These are phyloP conservation scores for Sporothrix humicola DNA, from an alignment of 2,329 filamentous ascomycete genomes.

Conservation along the genomic window DNA sequence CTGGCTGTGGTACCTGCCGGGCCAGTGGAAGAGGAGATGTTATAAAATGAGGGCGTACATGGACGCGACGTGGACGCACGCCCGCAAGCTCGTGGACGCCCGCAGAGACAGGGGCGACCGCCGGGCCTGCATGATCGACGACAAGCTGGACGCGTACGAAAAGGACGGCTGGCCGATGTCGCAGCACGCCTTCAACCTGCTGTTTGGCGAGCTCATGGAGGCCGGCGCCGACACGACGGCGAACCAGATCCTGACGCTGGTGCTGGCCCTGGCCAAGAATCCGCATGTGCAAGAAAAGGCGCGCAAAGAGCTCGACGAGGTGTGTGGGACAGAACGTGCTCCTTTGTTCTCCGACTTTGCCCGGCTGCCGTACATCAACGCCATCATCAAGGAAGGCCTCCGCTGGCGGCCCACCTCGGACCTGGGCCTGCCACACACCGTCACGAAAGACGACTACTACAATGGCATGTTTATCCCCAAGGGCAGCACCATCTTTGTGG, in stretches of 20 bases:
- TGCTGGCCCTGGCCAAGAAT: not conserved
- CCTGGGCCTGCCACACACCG: not conserved
- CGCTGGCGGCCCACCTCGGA: not conserved
- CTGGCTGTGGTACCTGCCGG: not conserved
- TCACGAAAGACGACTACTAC: constrained; percentile 3
- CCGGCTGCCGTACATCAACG: not conserved
- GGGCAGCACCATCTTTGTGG: not conserved
- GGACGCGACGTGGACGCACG: not conserved
- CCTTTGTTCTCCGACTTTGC: not conserved
- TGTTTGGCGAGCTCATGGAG: not conserved
- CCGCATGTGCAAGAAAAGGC: no score
- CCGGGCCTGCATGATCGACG: not conserved
- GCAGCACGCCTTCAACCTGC: not conserved
- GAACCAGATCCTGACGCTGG: not conserved
- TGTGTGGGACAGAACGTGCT: not conserved
- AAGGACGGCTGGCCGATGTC: not conserved
- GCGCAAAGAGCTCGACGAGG: not conserved
- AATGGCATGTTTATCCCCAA: constrained; percentile 12
- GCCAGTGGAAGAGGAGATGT: not conserved
- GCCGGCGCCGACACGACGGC: not conserved
- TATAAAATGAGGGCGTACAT: not conserved
- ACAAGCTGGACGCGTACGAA: not conserved
- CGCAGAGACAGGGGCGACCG: not conserved
- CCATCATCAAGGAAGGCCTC: not conserved
- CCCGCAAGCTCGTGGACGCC: not conserved